A percentile compares a stretch with the other conserved stretches of the same genome.
Evolutionary conservation across 2,329 filamentous ascomycete genomes (phyloP).

Genomic region (Pseudogymnoascus sp.): DNA sequence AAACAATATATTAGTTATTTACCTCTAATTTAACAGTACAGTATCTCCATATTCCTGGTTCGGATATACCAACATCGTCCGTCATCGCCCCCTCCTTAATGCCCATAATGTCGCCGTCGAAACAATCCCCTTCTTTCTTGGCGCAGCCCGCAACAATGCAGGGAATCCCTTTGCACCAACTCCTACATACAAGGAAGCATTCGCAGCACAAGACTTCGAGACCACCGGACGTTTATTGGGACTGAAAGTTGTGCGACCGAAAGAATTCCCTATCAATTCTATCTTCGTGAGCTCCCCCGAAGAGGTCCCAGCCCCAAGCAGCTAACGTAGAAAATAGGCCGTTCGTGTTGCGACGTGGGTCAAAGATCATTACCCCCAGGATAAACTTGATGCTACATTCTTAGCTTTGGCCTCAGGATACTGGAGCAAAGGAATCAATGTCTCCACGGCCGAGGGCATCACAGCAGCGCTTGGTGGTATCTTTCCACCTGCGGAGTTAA

Average conservation of each 20-base stretch:
- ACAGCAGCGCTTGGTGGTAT: conserved; percentile 14
- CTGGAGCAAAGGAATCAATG: conserved; percentile 18
- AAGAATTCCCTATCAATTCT: conserved; percentile 16
- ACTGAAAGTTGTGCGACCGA: conserved; percentile 17
- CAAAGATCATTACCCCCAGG: conserved; percentile 14
- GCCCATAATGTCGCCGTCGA: conserved; percentile 18
- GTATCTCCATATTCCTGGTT: conserved; percentile 22
- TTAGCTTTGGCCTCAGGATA: conserved; percentile 17
- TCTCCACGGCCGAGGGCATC: conserved; percentile 17
- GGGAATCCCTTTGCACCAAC: conserved; percentile 18
- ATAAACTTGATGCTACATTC: conserved; percentile 18
- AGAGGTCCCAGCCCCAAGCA: not conserved
- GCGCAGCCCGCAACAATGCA: conserved; percentile 16
- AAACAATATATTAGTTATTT: not conserved
- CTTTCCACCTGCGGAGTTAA: conserved; percentile 14
- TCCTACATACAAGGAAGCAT: conserved; percentile 17
- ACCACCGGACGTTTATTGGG: conserved; percentile 17
- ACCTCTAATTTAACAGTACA: not conserved
- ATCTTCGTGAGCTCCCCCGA: conserved; percentile 16
- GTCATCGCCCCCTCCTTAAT: conserved; percentile 16
- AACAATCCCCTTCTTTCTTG: conserved; percentile 20
- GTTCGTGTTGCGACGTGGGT: conserved; percentile 19
- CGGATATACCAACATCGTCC: conserved; percentile 16
- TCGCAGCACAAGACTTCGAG: conserved; percentile 16
- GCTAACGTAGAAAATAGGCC: conserved; percentile 12